Base-by-base conservation (phyloP, 106 monocot genomes). In the Iris macrosiphon region DNA sequence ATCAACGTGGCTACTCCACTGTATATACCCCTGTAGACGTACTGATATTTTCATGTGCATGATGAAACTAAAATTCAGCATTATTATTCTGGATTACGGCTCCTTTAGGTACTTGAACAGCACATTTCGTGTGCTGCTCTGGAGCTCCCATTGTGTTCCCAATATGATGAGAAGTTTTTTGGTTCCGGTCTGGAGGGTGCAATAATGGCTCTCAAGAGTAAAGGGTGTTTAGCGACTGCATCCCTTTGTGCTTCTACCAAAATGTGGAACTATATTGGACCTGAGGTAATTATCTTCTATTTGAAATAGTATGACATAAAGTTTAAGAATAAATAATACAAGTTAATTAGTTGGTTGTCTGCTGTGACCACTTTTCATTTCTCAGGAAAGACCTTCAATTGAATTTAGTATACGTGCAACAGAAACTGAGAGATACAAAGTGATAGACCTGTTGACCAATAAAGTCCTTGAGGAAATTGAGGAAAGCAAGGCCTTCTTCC, bases 401-500 rank as follows among this genome's bases (percentile, higher is more conserved):
- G 43, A 55, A 27, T 45, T 96, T 40, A 85, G 82, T 63, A 79
- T 96, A 56, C 63, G 96, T 40, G 73, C 89, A 44, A 80, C 86
- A 62, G 96, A 96, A 69, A 59, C 74, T 46, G 66, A 67, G 4
- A 89, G 66, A 52, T 96, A 90, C 52, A 66, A 62, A 56, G 86
- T 96, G 40, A 33, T 96, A 4, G 70, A 87, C 60, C 74, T 61
- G 45, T 49, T 15, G 38, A 77, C 15, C 19, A 63, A 87, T 51
- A 61, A 86, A 55, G 22, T 79, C 21, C 61, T 96, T 2, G 96
- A 96, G 52, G 96, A 96, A 70, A 90, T 96, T 70, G 96, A 96
- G 65, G 96, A 96, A 71, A 86, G 90, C 72, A 79, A 15, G 58
- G 96, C 83, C 18, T 96, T 90, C 39, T 96, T 90, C 46, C 89